Evolutionary conservation across 2,329 filamentous ascomycete species (phyloP).

Genomic region (Aspergillus floridensis): DNA sequence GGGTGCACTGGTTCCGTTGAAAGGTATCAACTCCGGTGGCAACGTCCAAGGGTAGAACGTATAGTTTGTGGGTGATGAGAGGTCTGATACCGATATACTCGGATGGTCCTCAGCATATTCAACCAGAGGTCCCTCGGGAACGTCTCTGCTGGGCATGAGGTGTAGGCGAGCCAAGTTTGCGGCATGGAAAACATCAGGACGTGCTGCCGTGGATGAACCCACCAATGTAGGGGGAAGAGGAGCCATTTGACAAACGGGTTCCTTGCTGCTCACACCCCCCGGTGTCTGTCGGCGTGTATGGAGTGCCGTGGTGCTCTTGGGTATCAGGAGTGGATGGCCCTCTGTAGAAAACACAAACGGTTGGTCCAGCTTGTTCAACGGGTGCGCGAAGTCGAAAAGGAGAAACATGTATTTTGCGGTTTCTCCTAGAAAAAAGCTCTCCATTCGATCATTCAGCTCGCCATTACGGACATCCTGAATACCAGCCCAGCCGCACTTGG

Average conservation of each 20-base stretch:
- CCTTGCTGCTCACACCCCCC: conserved; percentile 12
- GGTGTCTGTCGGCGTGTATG: conserved; percentile 12
- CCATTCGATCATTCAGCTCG: conserved; percentile 91
- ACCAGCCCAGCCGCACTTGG: conserved; percentile 88
- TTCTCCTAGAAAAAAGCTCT: conserved; percentile 97
- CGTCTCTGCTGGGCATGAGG: conserved; percentile 60
- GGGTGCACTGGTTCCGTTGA: conserved; percentile 71
- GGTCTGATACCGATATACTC: conserved; percentile 54
- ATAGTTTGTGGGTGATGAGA: conserved; percentile 67
- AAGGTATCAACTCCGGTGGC: conserved; percentile 69
- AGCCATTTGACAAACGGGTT: conserved; percentile 65
- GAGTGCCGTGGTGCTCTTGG: conserved; percentile 44
- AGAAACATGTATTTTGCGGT: conserved; percentile 95
- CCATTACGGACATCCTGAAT: conserved; percentile 78
- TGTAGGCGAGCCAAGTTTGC: conserved; percentile 81
- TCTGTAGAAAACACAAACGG: conserved; percentile 95
- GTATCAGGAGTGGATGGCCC: conserved; percentile 87
- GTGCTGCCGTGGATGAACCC: conserved; percentile 74
- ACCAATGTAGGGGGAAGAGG: conserved; percentile 62
- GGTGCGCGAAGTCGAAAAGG: conserved; percentile 81
- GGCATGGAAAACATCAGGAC: conserved; percentile 82
- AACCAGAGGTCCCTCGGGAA: conserved; percentile 57
- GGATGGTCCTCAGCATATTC: conserved; percentile 56
- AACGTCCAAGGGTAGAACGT: conserved; percentile 93
- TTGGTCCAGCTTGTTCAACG: conserved; percentile 80